These are phyloP conservation scores for Cardamine chenopodiifolia DNA, from an alignment of 345 rosid genomes.

Conservation along the genomic window DNA sequence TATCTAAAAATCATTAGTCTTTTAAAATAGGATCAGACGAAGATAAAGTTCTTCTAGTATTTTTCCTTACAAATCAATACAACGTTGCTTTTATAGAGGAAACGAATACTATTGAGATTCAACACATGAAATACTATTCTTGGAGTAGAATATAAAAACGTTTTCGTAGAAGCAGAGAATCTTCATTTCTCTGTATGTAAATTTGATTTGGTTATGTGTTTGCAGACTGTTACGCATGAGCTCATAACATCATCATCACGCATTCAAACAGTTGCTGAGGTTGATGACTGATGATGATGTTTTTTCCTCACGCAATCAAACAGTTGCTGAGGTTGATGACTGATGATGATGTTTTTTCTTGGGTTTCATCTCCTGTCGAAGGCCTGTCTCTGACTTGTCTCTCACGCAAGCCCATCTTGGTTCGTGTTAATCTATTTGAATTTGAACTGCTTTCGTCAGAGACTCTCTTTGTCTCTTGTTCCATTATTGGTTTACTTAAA, in stretches of 20 bases:
- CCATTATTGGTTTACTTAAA: not conserved
- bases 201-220: too few relatives aligned
- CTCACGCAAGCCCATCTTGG: not conserved
- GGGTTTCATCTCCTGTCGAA: not conserved
- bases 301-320: not conserved
- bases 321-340: not conserved
- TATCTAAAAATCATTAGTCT: too few relatives aligned
- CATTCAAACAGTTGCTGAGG: not conserved
- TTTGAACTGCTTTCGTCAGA: not conserved
- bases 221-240: not conserved
- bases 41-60: too few relatives aligned
- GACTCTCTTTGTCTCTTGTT: slow-evolving; percentile 1
- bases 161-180: too few relatives aligned
- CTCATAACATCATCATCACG: too few relatives aligned
- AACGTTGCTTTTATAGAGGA: too few relatives aligned
- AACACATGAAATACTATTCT: too few relatives aligned
- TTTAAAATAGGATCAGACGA: too few relatives aligned
- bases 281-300: not conserved
- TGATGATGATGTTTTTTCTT: not conserved
- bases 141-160: not conserved
- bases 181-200: too few relatives aligned
- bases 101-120: too few relatives aligned
- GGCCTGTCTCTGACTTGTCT: not conserved
- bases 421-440: not conserved
- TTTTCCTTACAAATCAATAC: too few relatives aligned